These are phyloP conservation scores for Hirsutella thompsonii DNA, from an alignment of 2,329 filamentous ascomycete genomes.

Conservation along the genomic window DNA sequence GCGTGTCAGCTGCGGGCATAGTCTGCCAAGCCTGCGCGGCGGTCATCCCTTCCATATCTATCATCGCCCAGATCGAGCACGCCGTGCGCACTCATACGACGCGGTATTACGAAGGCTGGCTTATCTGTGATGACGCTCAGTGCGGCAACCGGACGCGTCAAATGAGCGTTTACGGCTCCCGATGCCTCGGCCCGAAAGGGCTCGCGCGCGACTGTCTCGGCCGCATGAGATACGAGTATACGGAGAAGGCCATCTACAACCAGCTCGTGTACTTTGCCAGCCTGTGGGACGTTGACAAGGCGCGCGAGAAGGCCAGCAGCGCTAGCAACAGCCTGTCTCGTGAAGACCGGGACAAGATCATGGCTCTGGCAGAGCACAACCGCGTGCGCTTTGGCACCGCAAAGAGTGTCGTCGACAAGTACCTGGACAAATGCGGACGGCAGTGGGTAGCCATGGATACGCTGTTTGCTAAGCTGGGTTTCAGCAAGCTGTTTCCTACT, in stretches of 20 bases:
- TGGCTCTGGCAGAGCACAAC: constrained; percentile 71
- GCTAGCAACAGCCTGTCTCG: constrained; percentile 32
- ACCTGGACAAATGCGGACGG: constrained; percentile 78
- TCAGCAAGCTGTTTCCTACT: constrained; percentile 19
- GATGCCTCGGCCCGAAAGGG: constrained; percentile 78
- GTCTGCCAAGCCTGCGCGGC: constrained; percentile 58
- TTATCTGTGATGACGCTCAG: constrained; percentile 78
- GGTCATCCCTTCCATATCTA: constrained; percentile 53
- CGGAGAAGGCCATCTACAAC: constrained; percentile 87
- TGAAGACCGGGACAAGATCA: constrained; percentile 51
- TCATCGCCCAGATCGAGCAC: constrained; percentile 78
- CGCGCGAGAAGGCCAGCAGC: constrained; percentile 38
- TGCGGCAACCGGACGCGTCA: constrained; percentile 82
- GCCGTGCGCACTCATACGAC: constrained; percentile 68
- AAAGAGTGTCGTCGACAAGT: constrained; percentile 65
- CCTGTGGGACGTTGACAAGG: constrained; percentile 84
- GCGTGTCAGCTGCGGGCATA: constrained; percentile 62
- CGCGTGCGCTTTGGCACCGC: constrained; percentile 63
- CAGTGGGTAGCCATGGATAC: constrained; percentile 92
- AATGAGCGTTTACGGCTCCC: constrained; percentile 83
- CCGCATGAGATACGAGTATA: constrained; percentile 76
- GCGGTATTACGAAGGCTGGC: constrained; percentile 84
- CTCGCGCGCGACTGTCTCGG: constrained; percentile 76
- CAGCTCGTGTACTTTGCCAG: constrained; percentile 79
- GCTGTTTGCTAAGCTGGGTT: constrained; percentile 60